Evolutionary conservation across 2,329 filamentous ascomycete species (phyloP).

Genomic region (Claviceps spartinae): DNA sequence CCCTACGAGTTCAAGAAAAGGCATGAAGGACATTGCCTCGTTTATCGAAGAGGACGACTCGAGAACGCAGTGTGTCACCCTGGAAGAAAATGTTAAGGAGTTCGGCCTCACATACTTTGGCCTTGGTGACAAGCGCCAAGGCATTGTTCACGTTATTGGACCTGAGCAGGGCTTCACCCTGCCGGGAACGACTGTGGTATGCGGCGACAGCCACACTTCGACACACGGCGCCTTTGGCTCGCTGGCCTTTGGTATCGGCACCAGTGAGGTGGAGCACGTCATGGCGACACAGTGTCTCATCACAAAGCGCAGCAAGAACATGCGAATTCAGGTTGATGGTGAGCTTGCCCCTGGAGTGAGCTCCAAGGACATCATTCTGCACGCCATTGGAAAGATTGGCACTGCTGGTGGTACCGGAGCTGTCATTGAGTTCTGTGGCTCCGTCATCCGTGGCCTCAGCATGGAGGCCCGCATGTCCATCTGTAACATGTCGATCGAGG

Average conservation of each 20-base stretch:
- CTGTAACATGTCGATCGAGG: slow-evolving; percentile 99
- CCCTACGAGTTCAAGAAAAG: slow-evolving; percentile 79
- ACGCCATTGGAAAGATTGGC: slow-evolving; percentile 86
- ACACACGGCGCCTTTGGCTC: slow-evolving; percentile 95
- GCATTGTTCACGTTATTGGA: slow-evolving; percentile 96
- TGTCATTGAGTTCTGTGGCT: slow-evolving; percentile 96
- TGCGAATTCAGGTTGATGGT: slow-evolving; percentile 91
- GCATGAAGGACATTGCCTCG: slow-evolving; percentile 81
- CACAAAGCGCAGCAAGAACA: slow-evolving; percentile 94
- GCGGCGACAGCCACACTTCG: slow-evolving; percentile 94
- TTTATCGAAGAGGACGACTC: slow-evolving; percentile 96
- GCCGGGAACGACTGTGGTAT: slow-evolving; percentile 91
- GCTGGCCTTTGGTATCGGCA: slow-evolving; percentile 93
- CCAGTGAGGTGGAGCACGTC: slow-evolving; percentile 96
- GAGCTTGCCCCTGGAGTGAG: slow-evolving; percentile 81
- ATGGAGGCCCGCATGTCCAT: slow-evolving; percentile 99
- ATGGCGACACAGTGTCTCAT: slow-evolving; percentile 92
- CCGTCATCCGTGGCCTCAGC: slow-evolving; percentile 74
- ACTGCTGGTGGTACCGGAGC: slow-evolving; percentile 89
- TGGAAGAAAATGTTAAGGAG: slow-evolving; percentile 94
- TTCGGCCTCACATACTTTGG: slow-evolving; percentile 97
- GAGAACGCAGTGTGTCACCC: slow-evolving; percentile 81
- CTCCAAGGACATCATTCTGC: slow-evolving; percentile 88
- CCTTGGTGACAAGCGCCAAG: slow-evolving; percentile 88
- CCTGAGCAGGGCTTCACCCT: slow-evolving; percentile 98